Evolutionary conservation across 768 basidiomycete genomes (phyloP).

Genomic region (Lepiota subincarnata): DNA sequence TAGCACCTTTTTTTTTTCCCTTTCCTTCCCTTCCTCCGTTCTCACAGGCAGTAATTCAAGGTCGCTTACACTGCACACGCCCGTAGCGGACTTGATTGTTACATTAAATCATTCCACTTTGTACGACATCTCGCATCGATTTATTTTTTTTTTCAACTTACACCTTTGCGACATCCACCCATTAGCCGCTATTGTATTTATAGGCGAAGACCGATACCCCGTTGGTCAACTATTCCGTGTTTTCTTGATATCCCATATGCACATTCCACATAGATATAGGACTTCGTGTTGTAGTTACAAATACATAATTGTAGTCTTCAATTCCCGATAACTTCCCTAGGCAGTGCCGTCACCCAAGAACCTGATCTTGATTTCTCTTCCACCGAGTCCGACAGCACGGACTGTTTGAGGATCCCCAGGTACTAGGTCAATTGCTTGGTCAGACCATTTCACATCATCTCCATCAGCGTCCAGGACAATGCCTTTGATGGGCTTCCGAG

Average conservation of each 20-base stretch:
- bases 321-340: background rate
- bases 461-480: slow-evolving; percentile 77
- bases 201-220: background rate
- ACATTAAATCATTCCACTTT: background rate
- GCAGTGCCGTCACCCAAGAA: slow-evolving; percentile 77
- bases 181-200: background rate
- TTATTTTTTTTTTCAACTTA: background rate
- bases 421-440: slow-evolving; percentile 89
- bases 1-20: background rate
- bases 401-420: slow-evolving; percentile 80
- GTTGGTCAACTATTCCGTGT: background rate
- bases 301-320: background rate
- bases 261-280: slow-evolving; percentile 1
- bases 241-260: background rate
- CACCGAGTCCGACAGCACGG: slow-evolving; percentile 58
- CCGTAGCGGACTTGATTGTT: background rate
- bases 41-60: background rate
- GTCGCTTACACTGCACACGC: background rate
- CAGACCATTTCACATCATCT: slow-evolving; percentile 72
- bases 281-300: background rate
- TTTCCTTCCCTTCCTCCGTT: slow-evolving; percentile 9
- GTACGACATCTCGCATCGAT: background rate
- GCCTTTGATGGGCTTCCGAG: slow-evolving; percentile 78
- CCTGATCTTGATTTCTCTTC: slow-evolving; percentile 58
- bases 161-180: background rate